Conservation (phyloP, 441 rosid genomes). For the Erodium chrysanthum region DNA sequence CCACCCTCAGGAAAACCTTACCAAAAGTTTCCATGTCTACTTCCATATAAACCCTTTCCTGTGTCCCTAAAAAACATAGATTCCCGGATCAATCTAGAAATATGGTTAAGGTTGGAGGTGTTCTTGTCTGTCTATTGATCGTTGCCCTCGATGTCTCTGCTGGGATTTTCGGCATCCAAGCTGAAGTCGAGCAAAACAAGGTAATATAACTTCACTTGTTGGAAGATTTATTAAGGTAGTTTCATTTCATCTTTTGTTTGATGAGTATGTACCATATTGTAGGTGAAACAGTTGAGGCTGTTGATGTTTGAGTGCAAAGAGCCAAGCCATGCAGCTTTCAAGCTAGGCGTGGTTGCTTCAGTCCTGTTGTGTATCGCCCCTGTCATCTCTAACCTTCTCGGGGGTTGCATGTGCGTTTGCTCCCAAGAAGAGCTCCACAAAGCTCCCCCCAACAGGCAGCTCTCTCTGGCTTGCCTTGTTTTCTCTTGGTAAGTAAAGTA, state of each 20-base stretch:
- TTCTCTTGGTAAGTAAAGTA: constrained; percentile 50
- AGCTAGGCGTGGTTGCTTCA: constrained; percentile 66
- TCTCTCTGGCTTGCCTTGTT: constrained; percentile 62
- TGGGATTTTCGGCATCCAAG: constrained; percentile 76
- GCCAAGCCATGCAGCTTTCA: constrained; percentile 73
- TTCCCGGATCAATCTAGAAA: background rate
- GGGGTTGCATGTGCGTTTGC: constrained; percentile 77
- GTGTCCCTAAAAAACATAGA: background rate
- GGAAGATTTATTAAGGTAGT: no score
- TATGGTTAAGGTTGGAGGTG: constrained; percentile 53
- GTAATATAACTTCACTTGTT: constrained; percentile 19
- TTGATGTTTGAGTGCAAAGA: constrained; percentile 83
- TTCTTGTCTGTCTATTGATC: constrained; percentile 58
- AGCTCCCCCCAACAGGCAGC: constrained; percentile 55
- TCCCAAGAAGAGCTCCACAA: constrained; percentile 64
- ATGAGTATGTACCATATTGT: background rate
- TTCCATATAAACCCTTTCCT: background rate
- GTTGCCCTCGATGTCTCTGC: constrained; percentile 73
- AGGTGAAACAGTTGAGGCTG: constrained; percentile 73
- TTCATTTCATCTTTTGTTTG: no score
- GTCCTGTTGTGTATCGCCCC: constrained; percentile 52
- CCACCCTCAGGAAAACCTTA: no score
- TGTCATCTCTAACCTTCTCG: constrained; percentile 57
- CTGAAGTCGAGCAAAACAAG: constrained; percentile 77
- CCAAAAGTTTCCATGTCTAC: no score